Evolutionary conservation across 441 rosid genomes (phyloP).

Genomic region (Adansonia gregorii): DNA sequence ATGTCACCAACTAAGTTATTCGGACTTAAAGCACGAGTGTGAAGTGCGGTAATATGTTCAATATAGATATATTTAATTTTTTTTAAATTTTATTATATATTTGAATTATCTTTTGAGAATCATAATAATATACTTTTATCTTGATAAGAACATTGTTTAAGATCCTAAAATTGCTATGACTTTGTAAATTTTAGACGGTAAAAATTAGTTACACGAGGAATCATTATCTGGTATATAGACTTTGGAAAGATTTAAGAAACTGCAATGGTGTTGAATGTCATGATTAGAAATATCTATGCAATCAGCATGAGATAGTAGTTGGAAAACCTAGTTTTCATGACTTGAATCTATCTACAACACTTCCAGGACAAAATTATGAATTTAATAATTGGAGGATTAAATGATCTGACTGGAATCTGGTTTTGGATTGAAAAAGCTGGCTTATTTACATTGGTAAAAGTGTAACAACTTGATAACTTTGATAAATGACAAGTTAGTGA

Average conservation of each 20-base stretch:
- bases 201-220: too few species aligned
- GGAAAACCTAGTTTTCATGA: slow-evolving; percentile 24
- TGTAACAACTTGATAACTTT: slow-evolving; percentile 10
- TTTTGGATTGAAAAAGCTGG: neutral
- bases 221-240: too few species aligned
- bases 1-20: slow-evolving; percentile 10
- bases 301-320: slow-evolving; percentile 12
- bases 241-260: neutral
- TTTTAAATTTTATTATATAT: too few species aligned
- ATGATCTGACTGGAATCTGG: neutral
- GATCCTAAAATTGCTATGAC: too few species aligned
- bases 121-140: too few species aligned
- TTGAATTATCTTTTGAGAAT: too few species aligned
- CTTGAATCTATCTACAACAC: neutral
- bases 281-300: neutral
- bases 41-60: too few species aligned
- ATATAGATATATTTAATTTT: too few species aligned
- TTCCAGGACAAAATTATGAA: neutral
- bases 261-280: too few species aligned
- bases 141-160: too few species aligned
- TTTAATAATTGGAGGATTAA: neutral
- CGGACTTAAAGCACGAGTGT: too few species aligned
- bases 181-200: too few species aligned
- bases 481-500: neutral
- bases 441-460: slow-evolving; percentile 14